phyloP scores from a whole-genome alignment of 2,329 filamentous ascomycete species.

The Clonostachys rhizophaga region DNA sequence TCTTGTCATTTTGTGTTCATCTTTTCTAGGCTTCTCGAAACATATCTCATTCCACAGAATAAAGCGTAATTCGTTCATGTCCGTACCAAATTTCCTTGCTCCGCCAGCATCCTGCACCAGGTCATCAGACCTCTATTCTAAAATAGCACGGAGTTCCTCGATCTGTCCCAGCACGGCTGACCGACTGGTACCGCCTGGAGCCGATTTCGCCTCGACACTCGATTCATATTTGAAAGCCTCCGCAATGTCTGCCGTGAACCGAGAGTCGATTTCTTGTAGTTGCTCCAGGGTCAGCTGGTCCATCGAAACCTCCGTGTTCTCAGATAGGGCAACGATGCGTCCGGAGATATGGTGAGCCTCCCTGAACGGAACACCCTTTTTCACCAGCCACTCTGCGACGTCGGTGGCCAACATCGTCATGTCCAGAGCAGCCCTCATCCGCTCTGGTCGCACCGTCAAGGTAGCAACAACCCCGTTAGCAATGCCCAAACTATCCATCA shows the following conservation, averaged over 20 bases:
- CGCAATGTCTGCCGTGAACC: slow-evolving; percentile 64
- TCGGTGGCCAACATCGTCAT: slow-evolving; percentile 72
- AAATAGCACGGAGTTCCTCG: slow-evolving; percentile 28
- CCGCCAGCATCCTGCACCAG: slow-evolving; percentile 9
- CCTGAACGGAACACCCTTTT: slow-evolving; percentile 64
- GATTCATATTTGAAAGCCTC: slow-evolving; percentile 66
- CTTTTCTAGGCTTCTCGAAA: slow-evolving; percentile 6
- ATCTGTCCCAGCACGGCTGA: slow-evolving; percentile 59
- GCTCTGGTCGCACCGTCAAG: slow-evolving; percentile 58
- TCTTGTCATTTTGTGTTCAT: no score
- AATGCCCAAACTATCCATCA: slow-evolving; percentile 69
- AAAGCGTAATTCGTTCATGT: slow-evolving; percentile 15
- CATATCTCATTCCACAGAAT: slow-evolving; percentile 14
- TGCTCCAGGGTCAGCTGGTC: slow-evolving; percentile 64
- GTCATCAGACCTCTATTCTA: slow-evolving; percentile 16
- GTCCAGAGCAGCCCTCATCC: slow-evolving; percentile 65
- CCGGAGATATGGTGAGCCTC: slow-evolving; percentile 77
- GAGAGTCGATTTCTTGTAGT: slow-evolving; percentile 59
- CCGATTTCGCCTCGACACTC: slow-evolving; percentile 65
- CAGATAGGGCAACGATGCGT: slow-evolving; percentile 64
- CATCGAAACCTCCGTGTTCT: slow-evolving; percentile 60
- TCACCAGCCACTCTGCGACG: slow-evolving; percentile 57
- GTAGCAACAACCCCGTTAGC: slow-evolving; percentile 70
- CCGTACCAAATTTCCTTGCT: slow-evolving; percentile 15
- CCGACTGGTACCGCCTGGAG: slow-evolving; percentile 67